A percentile compares a stretch with the other conserved stretches of the same genome.
These are phyloP conservation scores for Hymenoscyphus salicellus DNA, from an alignment of 2,329 filamentous ascomycete genomes.

Conservation along the genomic window DNA sequence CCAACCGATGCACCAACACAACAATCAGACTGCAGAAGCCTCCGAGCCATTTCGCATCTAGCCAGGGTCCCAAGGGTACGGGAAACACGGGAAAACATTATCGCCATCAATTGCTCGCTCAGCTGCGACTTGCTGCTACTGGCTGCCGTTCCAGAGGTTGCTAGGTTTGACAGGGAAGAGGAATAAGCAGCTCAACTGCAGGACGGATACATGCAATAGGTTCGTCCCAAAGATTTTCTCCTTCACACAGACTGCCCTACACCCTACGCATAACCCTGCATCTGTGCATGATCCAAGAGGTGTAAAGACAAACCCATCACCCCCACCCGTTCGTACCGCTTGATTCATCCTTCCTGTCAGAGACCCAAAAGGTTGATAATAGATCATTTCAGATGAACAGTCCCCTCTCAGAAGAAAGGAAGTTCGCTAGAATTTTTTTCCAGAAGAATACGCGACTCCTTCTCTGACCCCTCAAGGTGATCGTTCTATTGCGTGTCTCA, in stretches of 20 bases:
- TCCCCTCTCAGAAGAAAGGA: constrained; percentile 20
- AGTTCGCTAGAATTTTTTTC: constrained; percentile 31
- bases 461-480: constrained; percentile 12
- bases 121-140: constrained; percentile 25
- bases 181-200: constrained; percentile 27
- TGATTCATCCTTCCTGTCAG: constrained; percentile 25
- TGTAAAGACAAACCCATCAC: constrained; percentile 32
- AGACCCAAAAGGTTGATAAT: constrained; percentile 27
- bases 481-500: constrained; percentile 8
- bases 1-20: constrained; percentile 1
- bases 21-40: constrained; percentile 22
- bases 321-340: constrained; percentile 18
- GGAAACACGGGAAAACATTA: constrained; percentile 27
- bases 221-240: constrained; percentile 32
- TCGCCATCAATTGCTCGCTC: constrained; percentile 13
- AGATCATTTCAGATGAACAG: constrained; percentile 30
- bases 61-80: constrained; percentile 23
- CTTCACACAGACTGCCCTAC: neutral
- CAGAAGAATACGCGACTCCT: constrained; percentile 27
- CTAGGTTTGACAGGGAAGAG: constrained; percentile 24
- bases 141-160: constrained; percentile 31
- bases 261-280: constrained; percentile 14
- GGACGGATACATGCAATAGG: constrained; percentile 37
- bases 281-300: constrained; percentile 29
- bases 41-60: constrained; percentile 24